Base-by-base conservation (phyloP, 768 basidiomycete species). In the Pleurotus giganteus region DNA sequence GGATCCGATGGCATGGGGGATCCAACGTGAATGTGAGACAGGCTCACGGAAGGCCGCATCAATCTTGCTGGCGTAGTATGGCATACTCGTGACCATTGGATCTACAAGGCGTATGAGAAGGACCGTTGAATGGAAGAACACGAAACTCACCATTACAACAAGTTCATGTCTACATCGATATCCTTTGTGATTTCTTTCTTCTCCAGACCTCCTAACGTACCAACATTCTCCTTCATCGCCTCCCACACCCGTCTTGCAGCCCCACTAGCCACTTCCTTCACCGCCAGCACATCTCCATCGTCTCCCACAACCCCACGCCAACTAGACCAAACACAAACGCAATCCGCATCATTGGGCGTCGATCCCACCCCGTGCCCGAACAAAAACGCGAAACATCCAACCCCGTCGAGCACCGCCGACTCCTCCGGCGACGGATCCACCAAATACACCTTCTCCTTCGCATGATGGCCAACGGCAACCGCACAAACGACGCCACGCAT, bases 401-500 rank as follows among this genome's bases (percentile, higher is more conserved):
- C 69, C 4, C 73, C 80, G 1, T 63, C 69, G 0, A 81, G 61
- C 0, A 54, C 47, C 0, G 61, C 51, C 2, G 66, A 63, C 44
- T 85, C 78, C 3, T 72, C 70, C 15, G 76, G 78, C 6, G 65
- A 71, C 1, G 85, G 83, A 63, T 85, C 84, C 1, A 84, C 68
- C 12, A 86, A 62, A 2, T 85, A n/a, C n/a, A n/a, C n/a, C n/a
- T n/a, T n/a, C n/a, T n/a, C n/a, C n/a, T n/a, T n/a, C n/a, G n/a
- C n/a, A n/a, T n/a, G n/a, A n/a, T n/a, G n/a, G n/a, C n/a, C 83
- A 1, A 88, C 74, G 0, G 86, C 71, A 2, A 86, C 79, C 3
- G 90, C 89, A 50, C 84, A 85, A 0, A 88, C 77, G n/a, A 87
- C 81, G 1, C 89, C 88, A 2, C 78, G 73, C 88, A 91, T 85